These are phyloP conservation scores for Sporothrix phasma DNA, from an alignment of 2,329 filamentous ascomycete species.

Conservation along the genomic window DNA sequence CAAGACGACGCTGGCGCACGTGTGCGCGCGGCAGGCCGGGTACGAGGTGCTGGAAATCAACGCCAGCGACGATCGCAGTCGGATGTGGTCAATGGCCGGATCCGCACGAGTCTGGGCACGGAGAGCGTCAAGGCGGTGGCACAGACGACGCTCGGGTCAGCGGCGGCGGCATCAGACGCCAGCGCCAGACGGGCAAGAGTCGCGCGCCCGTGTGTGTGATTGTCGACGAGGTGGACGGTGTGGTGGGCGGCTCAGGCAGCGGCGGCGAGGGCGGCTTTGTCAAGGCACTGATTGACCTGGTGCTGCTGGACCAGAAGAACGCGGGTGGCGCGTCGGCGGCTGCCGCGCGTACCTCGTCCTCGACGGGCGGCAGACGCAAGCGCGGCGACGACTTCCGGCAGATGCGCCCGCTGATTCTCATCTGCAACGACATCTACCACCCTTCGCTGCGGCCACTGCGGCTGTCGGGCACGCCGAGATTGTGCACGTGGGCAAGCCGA, in stretches of 20 bases:
- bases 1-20: slow-evolving; percentile 92
- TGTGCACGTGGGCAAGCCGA: slow-evolving; percentile 81
- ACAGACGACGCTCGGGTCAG: slow-evolving; percentile 34
- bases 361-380: slow-evolving; percentile 23
- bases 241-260: slow-evolving; percentile 66
- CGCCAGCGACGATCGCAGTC: slow-evolving; percentile 87
- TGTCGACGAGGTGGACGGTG: slow-evolving; percentile 94
- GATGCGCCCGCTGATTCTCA: slow-evolving; percentile 78
- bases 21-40: slow-evolving; percentile 87
- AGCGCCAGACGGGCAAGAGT: slow-evolving; percentile 44
- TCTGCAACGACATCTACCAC: slow-evolving; percentile 97
- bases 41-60: slow-evolving; percentile 98
- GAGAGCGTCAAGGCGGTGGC: slow-evolving; percentile 79
- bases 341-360: slow-evolving; percentile 18
- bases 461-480: slow-evolving; percentile 81
- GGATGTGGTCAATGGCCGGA: slow-evolving; percentile 84
- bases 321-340: slow-evolving; percentile 26
- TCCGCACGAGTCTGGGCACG: slow-evolving; percentile 83
- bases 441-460: slow-evolving; percentile 76
- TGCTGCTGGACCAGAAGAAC: slow-evolving; percentile 80
- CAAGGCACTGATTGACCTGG: slow-evolving; percentile 85
- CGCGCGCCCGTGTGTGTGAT: slow-evolving; percentile 81
- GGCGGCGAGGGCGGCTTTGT: slow-evolving; percentile 89
- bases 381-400: slow-evolving; percentile 76
- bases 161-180: neutral